These are phyloP conservation scores for Mucuna pruriens DNA, from an alignment of 306 rosid genomes.

Conservation along the genomic window DNA sequence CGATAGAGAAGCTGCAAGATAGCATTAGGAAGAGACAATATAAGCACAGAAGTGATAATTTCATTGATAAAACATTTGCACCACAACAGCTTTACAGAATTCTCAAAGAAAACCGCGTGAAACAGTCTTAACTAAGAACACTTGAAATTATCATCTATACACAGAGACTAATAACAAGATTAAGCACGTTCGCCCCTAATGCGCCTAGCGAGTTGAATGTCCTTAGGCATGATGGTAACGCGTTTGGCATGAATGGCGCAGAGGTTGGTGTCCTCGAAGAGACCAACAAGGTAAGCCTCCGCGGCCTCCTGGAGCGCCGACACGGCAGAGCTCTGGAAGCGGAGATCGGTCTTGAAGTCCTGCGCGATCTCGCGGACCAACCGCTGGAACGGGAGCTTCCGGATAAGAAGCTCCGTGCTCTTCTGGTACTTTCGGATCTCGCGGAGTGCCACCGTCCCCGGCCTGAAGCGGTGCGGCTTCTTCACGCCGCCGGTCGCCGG, in stretches of 20 bases:
- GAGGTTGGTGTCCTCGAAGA: slow-evolving; percentile 53
- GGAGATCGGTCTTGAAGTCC: slow-evolving; percentile 58
- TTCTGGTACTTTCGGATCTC: slow-evolving; percentile 62
- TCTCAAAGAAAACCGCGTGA: background rate
- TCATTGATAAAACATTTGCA: background rate
- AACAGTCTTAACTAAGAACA: background rate
- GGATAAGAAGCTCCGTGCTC: slow-evolving; percentile 53
- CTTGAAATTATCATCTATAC: slow-evolving; percentile 34
- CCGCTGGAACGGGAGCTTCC: slow-evolving; percentile 54
- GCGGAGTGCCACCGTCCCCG: slow-evolving; percentile 56
- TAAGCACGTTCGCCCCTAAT: slow-evolving; percentile 59
- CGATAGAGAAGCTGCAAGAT: no score
- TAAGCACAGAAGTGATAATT: background rate
- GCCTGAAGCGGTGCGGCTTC: slow-evolving; percentile 56
- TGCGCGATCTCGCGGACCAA: slow-evolving; percentile 59
- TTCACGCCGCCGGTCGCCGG: slow-evolving; percentile 61
- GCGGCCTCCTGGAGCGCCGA: slow-evolving; percentile 54
- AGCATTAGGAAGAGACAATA: no score
- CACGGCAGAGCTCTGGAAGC: slow-evolving; percentile 56
- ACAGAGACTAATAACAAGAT: background rate
- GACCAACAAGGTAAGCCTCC: slow-evolving; percentile 50
- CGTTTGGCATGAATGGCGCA: slow-evolving; percentile 60
- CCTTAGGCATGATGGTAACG: slow-evolving; percentile 58
- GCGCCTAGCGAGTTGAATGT: slow-evolving; percentile 57
- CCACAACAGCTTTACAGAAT: background rate